Conservation (phyloP, 2,329 filamentous ascomycete genomes). For the Tolypocladium capitatum region DNA sequence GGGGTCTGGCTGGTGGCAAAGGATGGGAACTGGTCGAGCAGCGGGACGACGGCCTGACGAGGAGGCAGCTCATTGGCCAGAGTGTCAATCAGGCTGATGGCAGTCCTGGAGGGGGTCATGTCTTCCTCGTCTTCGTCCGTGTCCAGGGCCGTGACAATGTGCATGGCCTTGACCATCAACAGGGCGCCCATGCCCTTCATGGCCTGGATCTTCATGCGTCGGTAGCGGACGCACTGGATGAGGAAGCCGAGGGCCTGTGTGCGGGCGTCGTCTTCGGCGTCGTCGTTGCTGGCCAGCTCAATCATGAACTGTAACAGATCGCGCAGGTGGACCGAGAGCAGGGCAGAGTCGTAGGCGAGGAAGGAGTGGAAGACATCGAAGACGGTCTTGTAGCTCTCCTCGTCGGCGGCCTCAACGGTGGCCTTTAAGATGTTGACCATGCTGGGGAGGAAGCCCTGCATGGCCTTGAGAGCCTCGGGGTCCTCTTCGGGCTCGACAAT, state of each 20-base stretch:
- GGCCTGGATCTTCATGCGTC: slow-evolving; percentile 89
- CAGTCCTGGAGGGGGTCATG: slow-evolving; percentile 65
- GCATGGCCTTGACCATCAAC: slow-evolving; percentile 75
- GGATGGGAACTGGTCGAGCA: slow-evolving; percentile 72
- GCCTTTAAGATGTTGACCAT: slow-evolving; percentile 87
- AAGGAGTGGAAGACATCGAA: slow-evolving; percentile 98
- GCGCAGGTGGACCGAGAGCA: slow-evolving; percentile 75
- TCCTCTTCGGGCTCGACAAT: slow-evolving; percentile 83
- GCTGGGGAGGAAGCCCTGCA: slow-evolving; percentile 69
- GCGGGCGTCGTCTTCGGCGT: slow-evolving; percentile 71
- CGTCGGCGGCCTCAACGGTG: slow-evolving; percentile 65
- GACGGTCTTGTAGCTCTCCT: slow-evolving; percentile 76
- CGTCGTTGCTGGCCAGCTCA: slow-evolving; percentile 63
- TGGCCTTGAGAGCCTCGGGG: slow-evolving; percentile 53
- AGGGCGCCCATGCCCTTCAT: slow-evolving; percentile 73
- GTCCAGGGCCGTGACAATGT: slow-evolving; percentile 82
- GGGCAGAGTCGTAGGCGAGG: slow-evolving; percentile 73
- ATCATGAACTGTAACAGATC: slow-evolving; percentile 92
- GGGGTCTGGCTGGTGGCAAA: slow-evolving; percentile 66
- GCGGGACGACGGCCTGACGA: slow-evolving; percentile 83
- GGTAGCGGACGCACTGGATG: slow-evolving; percentile 81
- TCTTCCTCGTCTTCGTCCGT: slow-evolving; percentile 68
- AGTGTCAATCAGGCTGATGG: slow-evolving; percentile 77
- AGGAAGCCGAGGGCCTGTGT: slow-evolving; percentile 88
- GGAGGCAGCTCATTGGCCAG: slow-evolving; percentile 80